Evolutionary conservation across 306 rosid genomes (phyloP).

Genomic region (Comarum palustre): DNA sequence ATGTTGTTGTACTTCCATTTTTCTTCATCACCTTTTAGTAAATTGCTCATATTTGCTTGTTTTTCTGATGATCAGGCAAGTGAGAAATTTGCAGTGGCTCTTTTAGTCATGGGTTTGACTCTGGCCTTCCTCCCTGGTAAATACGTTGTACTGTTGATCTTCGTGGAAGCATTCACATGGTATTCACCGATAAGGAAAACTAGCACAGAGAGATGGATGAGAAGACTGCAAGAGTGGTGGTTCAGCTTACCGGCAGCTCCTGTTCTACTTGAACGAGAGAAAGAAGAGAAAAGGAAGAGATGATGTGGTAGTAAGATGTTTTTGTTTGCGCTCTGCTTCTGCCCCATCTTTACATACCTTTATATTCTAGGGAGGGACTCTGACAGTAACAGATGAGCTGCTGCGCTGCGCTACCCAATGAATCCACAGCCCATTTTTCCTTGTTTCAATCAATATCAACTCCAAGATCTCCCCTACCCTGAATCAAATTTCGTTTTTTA

Average conservation of each 20-base stretch:
- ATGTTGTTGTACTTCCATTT: not conserved
- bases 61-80: slow-evolving; percentile 64
- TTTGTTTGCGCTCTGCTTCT: not conserved
- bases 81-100: slow-evolving; percentile 55
- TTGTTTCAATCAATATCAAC: not conserved
- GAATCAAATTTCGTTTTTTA: not conserved
- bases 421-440: not conserved
- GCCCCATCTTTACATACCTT: not conserved
- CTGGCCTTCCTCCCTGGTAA: slow-evolving; percentile 62
- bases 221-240: slow-evolving; percentile 98
- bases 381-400: not conserved
- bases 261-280: slow-evolving; percentile 73
- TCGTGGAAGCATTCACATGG: slow-evolving; percentile 68
- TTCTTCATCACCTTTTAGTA: not conserved
- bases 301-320: slow-evolving; percentile 30
- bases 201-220: slow-evolving; percentile 70
- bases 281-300: slow-evolving; percentile 78
- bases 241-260: slow-evolving; percentile 99
- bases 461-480: not conserved
- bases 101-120: slow-evolving; percentile 46
- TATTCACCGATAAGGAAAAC: slow-evolving; percentile 72
- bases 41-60: slow-evolving; percentile 20
- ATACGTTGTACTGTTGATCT: slow-evolving; percentile 49
- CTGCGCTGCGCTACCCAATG: not conserved
- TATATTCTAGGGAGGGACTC: not conserved